Evolutionary conservation across 768 basidiomycete species (phyloP).

Genomic region (Suillus spraguei): DNA sequence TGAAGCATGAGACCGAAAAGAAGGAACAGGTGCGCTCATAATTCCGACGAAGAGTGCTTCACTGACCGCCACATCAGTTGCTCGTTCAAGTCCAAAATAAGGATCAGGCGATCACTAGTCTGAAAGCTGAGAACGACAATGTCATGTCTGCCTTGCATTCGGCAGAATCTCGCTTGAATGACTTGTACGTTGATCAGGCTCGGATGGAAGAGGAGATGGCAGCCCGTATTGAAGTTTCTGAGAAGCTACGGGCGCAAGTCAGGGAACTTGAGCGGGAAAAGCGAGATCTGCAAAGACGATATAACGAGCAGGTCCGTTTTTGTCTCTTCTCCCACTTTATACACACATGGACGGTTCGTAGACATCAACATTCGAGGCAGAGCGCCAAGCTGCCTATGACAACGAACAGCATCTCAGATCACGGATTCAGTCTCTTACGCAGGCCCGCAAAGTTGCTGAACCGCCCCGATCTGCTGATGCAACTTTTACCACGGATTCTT

Average conservation of each 20-base stretch:
- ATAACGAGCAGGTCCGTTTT: slow-evolving; percentile 78
- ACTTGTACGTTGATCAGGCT: slow-evolving; percentile 80
- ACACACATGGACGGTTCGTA: slow-evolving; percentile 32
- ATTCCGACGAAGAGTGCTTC: slow-evolving; percentile 14
- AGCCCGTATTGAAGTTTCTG: slow-evolving; percentile 78
- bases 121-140: slow-evolving; percentile 65
- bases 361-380: slow-evolving; percentile 89
- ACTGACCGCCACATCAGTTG: slow-evolving; percentile 49
- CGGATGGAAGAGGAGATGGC: slow-evolving; percentile 83
- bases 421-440: slow-evolving; percentile 78
- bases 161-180: slow-evolving; percentile 73
- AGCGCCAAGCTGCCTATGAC: slow-evolving; percentile 90
- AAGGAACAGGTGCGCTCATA: slow-evolving; percentile 68
- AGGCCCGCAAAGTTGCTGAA: slow-evolving; percentile 61
- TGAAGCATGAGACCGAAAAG: slow-evolving; percentile 78
- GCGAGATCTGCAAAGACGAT: slow-evolving; percentile 77
- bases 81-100: slow-evolving; percentile 79
- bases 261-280: slow-evolving; percentile 90
- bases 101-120: slow-evolving; percentile 63
- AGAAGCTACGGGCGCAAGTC: slow-evolving; percentile 79
- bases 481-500: slow-evolving; percentile 16
- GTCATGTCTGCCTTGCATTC: slow-evolving; percentile 64
- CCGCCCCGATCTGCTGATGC: slow-evolving; percentile 31
- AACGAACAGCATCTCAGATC: slow-evolving; percentile 93
- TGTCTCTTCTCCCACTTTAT: slow-evolving; percentile 19